Base-by-base conservation (phyloP, 352 stramenopile species). In the Phytopythium delawarense region DNA sequence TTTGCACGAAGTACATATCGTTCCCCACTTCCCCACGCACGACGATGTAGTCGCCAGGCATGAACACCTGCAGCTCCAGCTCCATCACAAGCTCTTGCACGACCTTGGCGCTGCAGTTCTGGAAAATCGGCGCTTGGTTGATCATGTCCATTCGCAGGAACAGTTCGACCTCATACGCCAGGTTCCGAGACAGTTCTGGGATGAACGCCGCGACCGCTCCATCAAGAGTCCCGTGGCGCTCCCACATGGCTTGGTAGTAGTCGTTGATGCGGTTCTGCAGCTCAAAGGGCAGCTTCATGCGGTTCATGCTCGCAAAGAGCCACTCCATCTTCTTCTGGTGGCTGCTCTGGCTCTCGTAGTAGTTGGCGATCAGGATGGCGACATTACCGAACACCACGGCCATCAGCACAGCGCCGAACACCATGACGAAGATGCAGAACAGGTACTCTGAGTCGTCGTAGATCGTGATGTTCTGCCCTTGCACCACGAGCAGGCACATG, bases 1-100 rank as follows among this genome's bases (percentile, higher is more conserved):
- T 87, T 52, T 96, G 83, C 7, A 96, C 81, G 69, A 96, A 96
- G 62, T 94, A 96, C 87, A 96, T 96, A 61, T 96, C 87, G 49
- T 91, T 89, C 0, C 84, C 87, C 8, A 94, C 79, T 62, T 94
- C 84, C 0, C 87, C 87, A 9, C 84, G 79, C 15, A 93, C 82
- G 34, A 96, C 81, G 32, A 94, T 67, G 56, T 93, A 96, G 59
- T 96, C 87, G 16, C 85, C 81, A 1, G 87, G 83, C 81, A 96
- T 91, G 57, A 92, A 94, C 7, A 96, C 80, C 49, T 94, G 80
- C 13, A 93, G 61, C 48, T 89, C 81, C 1, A 96, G 72, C 51
- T 90, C 78, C 82, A 92, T 88, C 8, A 96, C 84, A 4, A 94
- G 69, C 53, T 93, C 84, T 39, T 92, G 83, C 0, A 96, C 83